Percentiles rank a stretch among this genome's conserved stretches.
Conservation (phyloP, 768 basidiomycete species). For the Suillus placidus region DNA sequence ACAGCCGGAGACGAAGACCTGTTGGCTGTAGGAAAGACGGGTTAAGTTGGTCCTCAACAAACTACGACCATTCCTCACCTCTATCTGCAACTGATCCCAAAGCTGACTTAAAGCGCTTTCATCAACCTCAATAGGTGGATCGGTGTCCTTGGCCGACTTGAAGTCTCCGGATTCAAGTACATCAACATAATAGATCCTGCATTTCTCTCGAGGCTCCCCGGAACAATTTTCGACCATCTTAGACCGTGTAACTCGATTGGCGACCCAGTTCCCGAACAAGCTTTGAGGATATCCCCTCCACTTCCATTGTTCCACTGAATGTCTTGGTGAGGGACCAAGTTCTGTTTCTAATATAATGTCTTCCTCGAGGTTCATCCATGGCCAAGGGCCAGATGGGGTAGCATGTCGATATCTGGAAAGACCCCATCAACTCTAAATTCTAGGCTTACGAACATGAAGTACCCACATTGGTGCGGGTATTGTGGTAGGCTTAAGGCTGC, state of each 20-base stretch:
- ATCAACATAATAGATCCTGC: conserved; percentile 38
- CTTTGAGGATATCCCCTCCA: conserved; percentile 46
- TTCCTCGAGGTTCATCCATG: conserved; percentile 23
- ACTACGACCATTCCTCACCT: conserved; percentile 14
- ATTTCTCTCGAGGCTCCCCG: neutral
- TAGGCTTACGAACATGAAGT: neutral
- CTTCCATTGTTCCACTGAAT: neutral
- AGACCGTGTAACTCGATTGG: conserved; percentile 34
- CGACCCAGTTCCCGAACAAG: conserved; percentile 52
- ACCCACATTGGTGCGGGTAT: conserved; percentile 31
- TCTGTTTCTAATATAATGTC: conserved; percentile 7
- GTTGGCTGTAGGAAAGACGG: conserved; percentile 14
- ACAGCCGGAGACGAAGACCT: conserved; percentile 23
- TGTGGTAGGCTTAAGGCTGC: conserved; percentile 12
- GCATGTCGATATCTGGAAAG: conserved; percentile 36
- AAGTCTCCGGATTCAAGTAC: conserved; percentile 42
- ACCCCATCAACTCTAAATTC: neutral
- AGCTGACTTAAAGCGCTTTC: conserved; percentile 19
- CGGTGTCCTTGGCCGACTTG: conserved; percentile 9
- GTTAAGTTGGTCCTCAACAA: neutral
- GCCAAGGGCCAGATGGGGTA: conserved; percentile 43
- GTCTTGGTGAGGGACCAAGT: conserved; percentile 10
- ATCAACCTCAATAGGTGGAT: conserved; percentile 12
- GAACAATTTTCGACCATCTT: conserved; percentile 21
- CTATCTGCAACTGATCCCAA: conserved; percentile 22